Percentiles rank a stretch among this genome's conserved stretches.
Conservation (phyloP, 768 basidiomycete genomes). For the Boletus pseudo-olivaceus region DNA sequence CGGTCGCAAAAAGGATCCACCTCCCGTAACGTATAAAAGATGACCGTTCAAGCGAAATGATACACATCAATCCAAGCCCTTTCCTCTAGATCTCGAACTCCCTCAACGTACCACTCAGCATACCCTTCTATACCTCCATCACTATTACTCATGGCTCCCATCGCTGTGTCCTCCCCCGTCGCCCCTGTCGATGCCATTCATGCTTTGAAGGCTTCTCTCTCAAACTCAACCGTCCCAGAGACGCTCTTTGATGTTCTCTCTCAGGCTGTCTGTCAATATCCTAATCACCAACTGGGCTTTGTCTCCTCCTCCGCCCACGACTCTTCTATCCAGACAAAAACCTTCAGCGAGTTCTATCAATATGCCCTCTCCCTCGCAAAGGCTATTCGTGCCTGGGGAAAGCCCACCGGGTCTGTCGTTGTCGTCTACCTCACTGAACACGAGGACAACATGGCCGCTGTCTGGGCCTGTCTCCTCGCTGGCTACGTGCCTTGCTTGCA, state of each 20-base stretch:
- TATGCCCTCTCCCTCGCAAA: slow-evolving; percentile 18
- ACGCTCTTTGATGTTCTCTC: slow-evolving; percentile 25
- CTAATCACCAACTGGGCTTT: slow-evolving; percentile 25
- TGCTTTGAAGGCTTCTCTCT: slow-evolving; percentile 16
- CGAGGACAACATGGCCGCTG: slow-evolving; percentile 32
- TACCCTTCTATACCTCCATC: not conserved
- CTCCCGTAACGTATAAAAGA: slow-evolving; percentile 19
- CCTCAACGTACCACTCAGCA: not conserved
- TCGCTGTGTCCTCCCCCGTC: slow-evolving; percentile 8
- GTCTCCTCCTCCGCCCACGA: slow-evolving; percentile 26
- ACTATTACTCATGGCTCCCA: slow-evolving; percentile 13
- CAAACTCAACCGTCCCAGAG: slow-evolving; percentile 1
- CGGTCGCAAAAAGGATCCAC: not conserved
- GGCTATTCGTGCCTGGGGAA: slow-evolving; percentile 22
- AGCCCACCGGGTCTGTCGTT: slow-evolving; percentile 25
- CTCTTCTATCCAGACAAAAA: slow-evolving; percentile 26
- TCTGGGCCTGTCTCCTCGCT: slow-evolving; percentile 31
- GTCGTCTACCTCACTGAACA: slow-evolving; percentile 31
- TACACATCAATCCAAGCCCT: not conserved
- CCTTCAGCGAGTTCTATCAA: slow-evolving; percentile 21
- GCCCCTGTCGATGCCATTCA: slow-evolving; percentile 8
- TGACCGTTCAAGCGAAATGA: slow-evolving; percentile 2
- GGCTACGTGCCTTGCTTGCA: slow-evolving; percentile 32
- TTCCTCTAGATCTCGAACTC: slow-evolving; percentile 3
- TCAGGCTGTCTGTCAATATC: slow-evolving; percentile 20